A percentile compares a stretch with the other conserved stretches of the same genome.
phyloP scores from a whole-genome alignment of 2,329 filamentous ascomycete genomes.

The Mollisiaceae sp. region DNA sequence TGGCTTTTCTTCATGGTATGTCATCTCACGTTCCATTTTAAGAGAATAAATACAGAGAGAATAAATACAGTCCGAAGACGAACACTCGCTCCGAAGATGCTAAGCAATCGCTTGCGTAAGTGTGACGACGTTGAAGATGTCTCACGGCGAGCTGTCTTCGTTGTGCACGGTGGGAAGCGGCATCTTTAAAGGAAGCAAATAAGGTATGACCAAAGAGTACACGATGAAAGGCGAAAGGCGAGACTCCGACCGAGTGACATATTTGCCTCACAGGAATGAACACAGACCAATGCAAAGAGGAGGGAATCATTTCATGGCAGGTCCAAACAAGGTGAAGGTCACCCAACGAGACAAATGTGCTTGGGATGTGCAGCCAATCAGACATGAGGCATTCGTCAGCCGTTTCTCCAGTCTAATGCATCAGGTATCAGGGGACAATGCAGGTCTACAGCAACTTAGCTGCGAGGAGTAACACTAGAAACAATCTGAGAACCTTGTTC shows the following conservation, averaged over 20 bases:
- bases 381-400: conserved; percentile 16
- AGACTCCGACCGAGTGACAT: conserved; percentile 13
- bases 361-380: conserved; percentile 13
- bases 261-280: not conserved
- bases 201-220: not conserved
- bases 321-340: conserved; percentile 11
- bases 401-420: not conserved
- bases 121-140: not conserved
- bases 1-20: not conserved
- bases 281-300: conserved; percentile 12
- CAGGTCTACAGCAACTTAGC: conserved; percentile 6
- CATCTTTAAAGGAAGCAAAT: not conserved
- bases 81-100: not conserved
- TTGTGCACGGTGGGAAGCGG: not conserved
- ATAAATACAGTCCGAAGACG: not conserved
- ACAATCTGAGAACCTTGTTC: not conserved
- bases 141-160: not conserved
- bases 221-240: conserved; percentile 1
- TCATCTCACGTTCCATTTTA: conserved; percentile 3
- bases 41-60: not conserved
- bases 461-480: not conserved
- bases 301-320: conserved; percentile 10
- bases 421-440: not conserved
- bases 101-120: not conserved
- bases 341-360: conserved; percentile 5